A percentile compares a stretch with the other conserved stretches of the same genome.
Conservation (phyloP, 306 rosid species). For the Vigna trinervia region DNA sequence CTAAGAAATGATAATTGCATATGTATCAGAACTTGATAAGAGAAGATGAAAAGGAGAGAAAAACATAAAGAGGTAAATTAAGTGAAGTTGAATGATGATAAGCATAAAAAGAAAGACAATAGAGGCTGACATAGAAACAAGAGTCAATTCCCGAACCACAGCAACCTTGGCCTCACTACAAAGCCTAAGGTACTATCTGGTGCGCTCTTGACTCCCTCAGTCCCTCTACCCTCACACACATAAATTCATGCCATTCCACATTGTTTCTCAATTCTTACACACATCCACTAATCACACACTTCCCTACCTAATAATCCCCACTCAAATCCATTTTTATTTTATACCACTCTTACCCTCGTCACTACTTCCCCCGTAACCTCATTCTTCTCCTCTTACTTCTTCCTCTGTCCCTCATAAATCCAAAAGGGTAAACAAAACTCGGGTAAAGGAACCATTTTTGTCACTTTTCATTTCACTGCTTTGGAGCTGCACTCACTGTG, state of each 20-base stretch:
- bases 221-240: slow-evolving; percentile 49
- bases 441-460: background rate
- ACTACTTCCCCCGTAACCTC: background rate
- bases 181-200: slow-evolving; percentile 76
- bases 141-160: slow-evolving; percentile 99
- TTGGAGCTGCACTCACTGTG: slow-evolving; percentile 33
- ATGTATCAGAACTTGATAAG: background rate
- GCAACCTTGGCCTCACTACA: slow-evolving; percentile 60
- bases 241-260: slow-evolving; percentile 21
- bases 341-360: slow-evolving; percentile 23
- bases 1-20: too few species aligned
- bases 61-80: background rate
- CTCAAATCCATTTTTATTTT: slow-evolving; percentile 34
- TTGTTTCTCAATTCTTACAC: slow-evolving; percentile 24
- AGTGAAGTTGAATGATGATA: slow-evolving; percentile 27
- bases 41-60: background rate
- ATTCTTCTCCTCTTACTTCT: background rate
- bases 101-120: slow-evolving; percentile 40
- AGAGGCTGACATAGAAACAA: slow-evolving; percentile 65
- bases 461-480: slow-evolving; percentile 42
- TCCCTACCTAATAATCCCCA: slow-evolving; percentile 24
- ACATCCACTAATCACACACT: slow-evolving; percentile 18
- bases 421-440: slow-evolving; percentile 13
- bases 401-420: background rate
- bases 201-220: slow-evolving; percentile 99